A percentile compares a stretch with the other conserved stretches of the same genome.
These are phyloP conservation scores for Phytophthora syringae DNA, from an alignment of 352 stramenopile genomes.

Conservation along the genomic window DNA sequence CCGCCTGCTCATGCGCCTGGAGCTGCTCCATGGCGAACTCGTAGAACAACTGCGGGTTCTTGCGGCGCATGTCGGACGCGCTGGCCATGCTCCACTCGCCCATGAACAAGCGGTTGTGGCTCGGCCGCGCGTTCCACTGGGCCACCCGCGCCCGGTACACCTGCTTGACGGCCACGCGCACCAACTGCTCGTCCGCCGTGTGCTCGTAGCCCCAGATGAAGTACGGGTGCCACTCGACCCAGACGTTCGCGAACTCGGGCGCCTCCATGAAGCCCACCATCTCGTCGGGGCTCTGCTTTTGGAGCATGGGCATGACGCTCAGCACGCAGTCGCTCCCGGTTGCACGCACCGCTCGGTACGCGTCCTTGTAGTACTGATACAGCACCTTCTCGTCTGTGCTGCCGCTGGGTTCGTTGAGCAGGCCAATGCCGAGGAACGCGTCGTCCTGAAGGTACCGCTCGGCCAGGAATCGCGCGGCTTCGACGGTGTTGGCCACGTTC, in stretches of 20 bases:
- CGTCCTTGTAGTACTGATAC: slow-evolving; percentile 79
- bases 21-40: slow-evolving; percentile 56
- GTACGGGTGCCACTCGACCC: slow-evolving; percentile 85
- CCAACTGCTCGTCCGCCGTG: slow-evolving; percentile 50
- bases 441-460: slow-evolving; percentile 65
- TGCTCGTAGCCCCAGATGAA: slow-evolving; percentile 84
- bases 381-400: slow-evolving; percentile 54
- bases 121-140: slow-evolving; percentile 41
- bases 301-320: slow-evolving; percentile 63
- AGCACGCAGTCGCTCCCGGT: slow-evolving; percentile 74
- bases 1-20: slow-evolving; percentile 52
- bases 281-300: slow-evolving; percentile 60
- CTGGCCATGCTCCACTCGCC: slow-evolving; percentile 67
- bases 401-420: slow-evolving; percentile 74
- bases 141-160: slow-evolving; percentile 36
- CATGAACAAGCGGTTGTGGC: slow-evolving; percentile 57
- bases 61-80: slow-evolving; percentile 51
- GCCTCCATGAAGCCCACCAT: slow-evolving; percentile 65
- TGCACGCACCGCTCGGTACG: slow-evolving; percentile 62
- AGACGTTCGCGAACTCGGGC: slow-evolving; percentile 71
- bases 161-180: slow-evolving; percentile 43
- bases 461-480: slow-evolving; percentile 61
- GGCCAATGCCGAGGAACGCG: slow-evolving; percentile 73
- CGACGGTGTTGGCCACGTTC: slow-evolving; percentile 67
- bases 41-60: slow-evolving; percentile 49